These are phyloP conservation scores for Candida ficus DNA, from an alignment of 805 yeast genomes.

Conservation along the genomic window DNA sequence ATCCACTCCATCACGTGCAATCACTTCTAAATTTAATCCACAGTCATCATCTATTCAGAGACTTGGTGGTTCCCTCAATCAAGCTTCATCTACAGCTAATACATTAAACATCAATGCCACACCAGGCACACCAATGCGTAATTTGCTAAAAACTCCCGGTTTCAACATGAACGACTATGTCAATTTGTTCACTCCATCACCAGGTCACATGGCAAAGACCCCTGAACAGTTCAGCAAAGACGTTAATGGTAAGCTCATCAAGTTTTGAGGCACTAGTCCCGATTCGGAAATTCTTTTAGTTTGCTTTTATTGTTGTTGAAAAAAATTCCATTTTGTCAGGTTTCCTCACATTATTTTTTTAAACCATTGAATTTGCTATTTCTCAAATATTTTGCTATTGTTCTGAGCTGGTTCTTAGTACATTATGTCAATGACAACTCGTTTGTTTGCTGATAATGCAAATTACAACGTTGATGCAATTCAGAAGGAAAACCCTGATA, in stretches of 20 bases:
- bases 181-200: slow-evolving; percentile 72
- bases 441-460: too few species aligned
- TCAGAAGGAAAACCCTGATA: too few species aligned
- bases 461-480: too few species aligned
- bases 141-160: slow-evolving; percentile 47
- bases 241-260: slow-evolving; percentile 24
- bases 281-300: background rate
- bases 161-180: slow-evolving; percentile 83
- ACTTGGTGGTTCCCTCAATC: slow-evolving; percentile 3
- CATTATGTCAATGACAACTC: too few species aligned
- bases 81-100: background rate
- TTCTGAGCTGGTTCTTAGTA: too few species aligned
- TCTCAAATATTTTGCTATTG: too few species aligned
- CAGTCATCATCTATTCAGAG: slow-evolving; percentile 14
- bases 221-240: slow-evolving; percentile 29
- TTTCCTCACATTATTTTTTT: too few species aligned
- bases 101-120: slow-evolving; percentile 7
- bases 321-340: background rate
- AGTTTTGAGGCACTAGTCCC: slow-evolving; percentile 8
- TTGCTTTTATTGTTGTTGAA: background rate
- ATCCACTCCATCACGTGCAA: slow-evolving; percentile 19
- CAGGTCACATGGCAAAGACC: slow-evolving; percentile 31
- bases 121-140: slow-evolving; percentile 27
- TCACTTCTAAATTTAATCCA: slow-evolving; percentile 2
- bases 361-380: too few species aligned